Conservation (phyloP, 495 filamentous ascomycete species). For the Pseudotulostoma volvatum region DNA sequence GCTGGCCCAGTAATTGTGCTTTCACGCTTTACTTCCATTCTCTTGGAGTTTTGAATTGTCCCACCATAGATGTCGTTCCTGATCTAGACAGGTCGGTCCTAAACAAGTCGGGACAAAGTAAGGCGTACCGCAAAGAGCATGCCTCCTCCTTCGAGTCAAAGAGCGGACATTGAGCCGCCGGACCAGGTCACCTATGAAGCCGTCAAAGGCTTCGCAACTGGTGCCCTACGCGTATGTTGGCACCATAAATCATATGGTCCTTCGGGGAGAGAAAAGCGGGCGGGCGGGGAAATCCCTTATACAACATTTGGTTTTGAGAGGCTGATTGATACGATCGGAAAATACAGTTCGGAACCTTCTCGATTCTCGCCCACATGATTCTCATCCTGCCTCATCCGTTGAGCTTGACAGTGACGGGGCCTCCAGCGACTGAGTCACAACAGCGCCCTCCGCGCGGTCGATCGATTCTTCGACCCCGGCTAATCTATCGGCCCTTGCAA, state of each 20-base stretch:
- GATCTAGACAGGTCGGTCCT: too few relatives aligned
- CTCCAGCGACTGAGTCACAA: slow-evolving; percentile 10
- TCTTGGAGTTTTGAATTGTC: too few relatives aligned
- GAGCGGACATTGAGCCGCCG: slow-evolving; percentile 24
- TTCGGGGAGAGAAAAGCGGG: too few relatives aligned
- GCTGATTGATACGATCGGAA: too few relatives aligned
- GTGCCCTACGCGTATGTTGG: slow-evolving; percentile 27
- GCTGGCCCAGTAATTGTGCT: too few relatives aligned
- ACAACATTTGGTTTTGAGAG: too few relatives aligned
- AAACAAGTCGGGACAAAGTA: too few relatives aligned
- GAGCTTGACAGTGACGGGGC: slow-evolving; percentile 14
- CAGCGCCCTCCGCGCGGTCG: slow-evolving; percentile 19
- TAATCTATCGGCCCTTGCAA: slow-evolving; percentile 29
- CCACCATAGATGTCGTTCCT: too few relatives aligned
- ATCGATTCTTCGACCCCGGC: too few relatives aligned
- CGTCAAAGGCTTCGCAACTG: slow-evolving; percentile 27
- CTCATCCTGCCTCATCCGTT: slow-evolving; percentile 30
- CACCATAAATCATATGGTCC: background rate
- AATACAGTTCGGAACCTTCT: slow-evolving; percentile 31
- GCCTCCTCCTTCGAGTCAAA: slow-evolving; percentile 25
- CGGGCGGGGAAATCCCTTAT: too few relatives aligned
- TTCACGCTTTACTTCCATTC: too few relatives aligned
- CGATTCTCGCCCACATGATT: slow-evolving; percentile 34
- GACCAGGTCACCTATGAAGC: slow-evolving; percentile 26
- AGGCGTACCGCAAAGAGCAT: too few relatives aligned